Evolutionary conservation across 225 moss, liverwort and hornwort genomes (phyloP).

Genomic region (Polytrichum commune): DNA sequence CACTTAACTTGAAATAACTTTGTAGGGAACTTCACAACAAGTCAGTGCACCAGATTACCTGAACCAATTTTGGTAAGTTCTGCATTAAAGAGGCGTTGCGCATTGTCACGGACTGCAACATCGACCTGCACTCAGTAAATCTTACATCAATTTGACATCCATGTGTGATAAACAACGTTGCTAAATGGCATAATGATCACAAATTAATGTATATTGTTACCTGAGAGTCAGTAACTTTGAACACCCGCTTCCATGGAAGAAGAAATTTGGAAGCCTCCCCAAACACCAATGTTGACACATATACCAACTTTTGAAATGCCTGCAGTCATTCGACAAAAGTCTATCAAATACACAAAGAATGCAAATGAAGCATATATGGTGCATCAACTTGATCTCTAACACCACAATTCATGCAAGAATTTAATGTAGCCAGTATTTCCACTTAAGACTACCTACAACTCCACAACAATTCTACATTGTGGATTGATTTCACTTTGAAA

Average conservation of each 20-base stretch:
- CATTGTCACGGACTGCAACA: conserved; percentile 94
- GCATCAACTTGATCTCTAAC: no score
- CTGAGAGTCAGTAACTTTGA: conserved; percentile 95
- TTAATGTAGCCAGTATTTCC: no score
- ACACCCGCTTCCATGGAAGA: conserved; percentile 97
- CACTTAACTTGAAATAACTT: neutral
- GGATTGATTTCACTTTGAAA: no score
- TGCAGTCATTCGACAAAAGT: conserved; percentile 25
- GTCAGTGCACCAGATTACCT: conserved; percentile 25
- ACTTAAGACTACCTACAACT: no score
- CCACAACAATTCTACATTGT: no score
- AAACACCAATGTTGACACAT: conserved; percentile 93
- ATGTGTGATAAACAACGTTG: neutral
- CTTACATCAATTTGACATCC: neutral
- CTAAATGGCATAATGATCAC: no score
- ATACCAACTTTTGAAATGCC: conserved; percentile 97
- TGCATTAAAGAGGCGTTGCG: conserved; percentile 67
- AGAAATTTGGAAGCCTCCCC: conserved; percentile 98
- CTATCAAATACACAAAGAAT: neutral
- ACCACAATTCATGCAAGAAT: no score
- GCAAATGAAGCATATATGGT: no score
- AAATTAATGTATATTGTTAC: conserved; percentile 11
- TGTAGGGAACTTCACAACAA: neutral
- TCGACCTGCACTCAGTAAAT: conserved; percentile 53
- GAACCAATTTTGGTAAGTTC: conserved; percentile 48